Conservation (phyloP, 768 basidiomycete genomes). For the Tylopilus plumbeoviolaceoides region DNA sequence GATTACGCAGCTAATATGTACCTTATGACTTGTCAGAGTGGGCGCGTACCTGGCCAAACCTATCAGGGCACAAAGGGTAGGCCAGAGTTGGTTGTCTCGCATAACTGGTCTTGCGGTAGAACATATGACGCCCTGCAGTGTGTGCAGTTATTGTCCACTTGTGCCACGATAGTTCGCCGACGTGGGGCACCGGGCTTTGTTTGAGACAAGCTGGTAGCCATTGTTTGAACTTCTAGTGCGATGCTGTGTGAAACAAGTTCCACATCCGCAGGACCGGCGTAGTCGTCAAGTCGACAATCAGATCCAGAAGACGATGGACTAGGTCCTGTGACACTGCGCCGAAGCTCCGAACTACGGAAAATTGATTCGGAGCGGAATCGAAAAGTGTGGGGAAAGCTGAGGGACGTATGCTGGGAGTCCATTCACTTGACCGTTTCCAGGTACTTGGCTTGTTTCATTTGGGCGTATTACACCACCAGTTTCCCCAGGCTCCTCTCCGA, state of each 20-base stretch:
- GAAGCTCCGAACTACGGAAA: conserved; percentile 1
- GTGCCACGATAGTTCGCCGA: no score
- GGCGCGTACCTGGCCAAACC: conserved; percentile 8
- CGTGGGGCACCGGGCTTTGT: neutral
- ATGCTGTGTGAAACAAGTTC: conserved; percentile 6
- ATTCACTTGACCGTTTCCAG: neutral
- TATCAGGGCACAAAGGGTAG: neutral
- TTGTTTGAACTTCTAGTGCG: neutral
- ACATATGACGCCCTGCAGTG: neutral
- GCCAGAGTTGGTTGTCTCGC: neutral
- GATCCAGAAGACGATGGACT: neutral
- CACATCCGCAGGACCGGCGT: neutral
- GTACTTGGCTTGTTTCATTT: conserved; percentile 1
- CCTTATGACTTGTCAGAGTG: conserved; percentile 9
- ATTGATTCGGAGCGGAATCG: conserved; percentile 3
- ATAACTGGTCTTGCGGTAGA: neutral
- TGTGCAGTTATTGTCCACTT: neutral
- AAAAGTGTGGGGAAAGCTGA: conserved; percentile 9
- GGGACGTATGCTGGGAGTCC: conserved; percentile 1
- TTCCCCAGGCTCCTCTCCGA: neutral
- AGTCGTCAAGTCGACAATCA: conserved; percentile 8
- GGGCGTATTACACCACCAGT: neutral
- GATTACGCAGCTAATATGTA: conserved; percentile 11
- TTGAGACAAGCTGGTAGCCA: neutral
- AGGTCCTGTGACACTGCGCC: neutral